Percentiles rank a stretch among this genome's conserved stretches.
phyloP scores from a whole-genome alignment of 495 filamentous ascomycete genomes.

The Immersiella caudata region DNA sequence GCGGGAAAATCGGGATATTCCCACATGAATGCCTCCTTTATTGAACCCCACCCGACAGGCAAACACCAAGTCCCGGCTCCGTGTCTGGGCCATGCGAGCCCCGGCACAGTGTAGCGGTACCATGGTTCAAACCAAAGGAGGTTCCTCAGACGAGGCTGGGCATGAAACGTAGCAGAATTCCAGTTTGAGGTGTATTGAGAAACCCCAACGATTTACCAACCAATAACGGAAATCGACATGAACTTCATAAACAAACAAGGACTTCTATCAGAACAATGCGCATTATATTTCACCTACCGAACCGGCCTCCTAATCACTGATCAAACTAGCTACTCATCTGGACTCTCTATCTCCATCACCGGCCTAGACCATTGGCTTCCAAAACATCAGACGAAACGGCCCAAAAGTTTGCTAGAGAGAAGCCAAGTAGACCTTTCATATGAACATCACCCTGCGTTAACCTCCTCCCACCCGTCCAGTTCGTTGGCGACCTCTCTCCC shows the following conservation, averaged over 20 bases:
- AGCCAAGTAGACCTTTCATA: not conserved
- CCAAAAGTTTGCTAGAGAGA: not conserved
- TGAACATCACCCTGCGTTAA: not conserved
- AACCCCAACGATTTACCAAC: too few relatives aligned
- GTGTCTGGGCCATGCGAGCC: not conserved
- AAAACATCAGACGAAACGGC: not conserved
- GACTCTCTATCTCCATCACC: too few relatives aligned
- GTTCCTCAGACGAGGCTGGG: too few relatives aligned
- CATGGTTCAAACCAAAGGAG: not conserved
- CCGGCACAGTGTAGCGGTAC: not conserved
- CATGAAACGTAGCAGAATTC: too few relatives aligned
- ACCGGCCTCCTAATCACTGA: too few relatives aligned
- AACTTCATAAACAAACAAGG: too few relatives aligned
- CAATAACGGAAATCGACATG: too few relatives aligned
- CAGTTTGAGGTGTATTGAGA: too few relatives aligned
- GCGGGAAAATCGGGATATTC: conserved; percentile 16
- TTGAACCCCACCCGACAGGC: not conserved
- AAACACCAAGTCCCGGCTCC: not conserved
- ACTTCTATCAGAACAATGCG: too few relatives aligned
- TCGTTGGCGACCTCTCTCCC: not conserved
- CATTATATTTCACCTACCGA: too few relatives aligned
- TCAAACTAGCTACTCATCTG: too few relatives aligned
- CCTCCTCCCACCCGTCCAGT: not conserved
- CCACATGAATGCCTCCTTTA: not conserved
- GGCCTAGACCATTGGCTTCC: too few relatives aligned